phyloP scores from a whole-genome alignment of 495 filamentous ascomycete genomes.

The Ramalina intermedia region DNA sequence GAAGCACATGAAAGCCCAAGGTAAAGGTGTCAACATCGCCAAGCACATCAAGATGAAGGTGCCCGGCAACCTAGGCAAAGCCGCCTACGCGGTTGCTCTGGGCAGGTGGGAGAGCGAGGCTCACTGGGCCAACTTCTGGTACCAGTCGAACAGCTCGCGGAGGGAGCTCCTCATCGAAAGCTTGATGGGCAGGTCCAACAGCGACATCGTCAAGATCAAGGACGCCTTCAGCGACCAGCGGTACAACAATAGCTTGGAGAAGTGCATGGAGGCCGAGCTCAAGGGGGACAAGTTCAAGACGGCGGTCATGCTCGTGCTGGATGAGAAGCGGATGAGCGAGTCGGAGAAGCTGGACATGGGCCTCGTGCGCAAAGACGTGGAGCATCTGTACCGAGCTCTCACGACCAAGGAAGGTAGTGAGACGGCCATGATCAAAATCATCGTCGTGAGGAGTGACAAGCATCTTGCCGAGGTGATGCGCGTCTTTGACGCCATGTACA shows the following conservation, averaged over 20 bases:
- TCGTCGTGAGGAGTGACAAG: slow-evolving; percentile 60
- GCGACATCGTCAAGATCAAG: slow-evolving; percentile 82
- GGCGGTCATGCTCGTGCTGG: slow-evolving; percentile 72
- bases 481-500: slow-evolving; percentile 53
- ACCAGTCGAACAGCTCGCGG: slow-evolving; percentile 72
- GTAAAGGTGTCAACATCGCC: slow-evolving; percentile 81
- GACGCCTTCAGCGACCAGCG: slow-evolving; percentile 85
- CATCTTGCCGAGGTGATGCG: slow-evolving; percentile 70
- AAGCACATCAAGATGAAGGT: slow-evolving; percentile 80
- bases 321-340: slow-evolving; percentile 73
- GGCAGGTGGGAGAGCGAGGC: slow-evolving; percentile 88
- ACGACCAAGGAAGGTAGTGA: slow-evolving; percentile 69
- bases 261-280: slow-evolving; percentile 81
- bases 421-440: slow-evolving; percentile 76
- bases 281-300: slow-evolving; percentile 89
- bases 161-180: slow-evolving; percentile 85
- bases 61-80: slow-evolving; percentile 74
- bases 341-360: slow-evolving; percentile 39
- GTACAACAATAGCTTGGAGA: slow-evolving; percentile 65
- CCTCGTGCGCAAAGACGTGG: slow-evolving; percentile 55
- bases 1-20: slow-evolving; percentile 62
- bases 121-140: slow-evolving; percentile 98
- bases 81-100: slow-evolving; percentile 76
- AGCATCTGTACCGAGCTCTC: slow-evolving; percentile 54
- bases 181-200: slow-evolving; percentile 75